Base-by-base conservation (phyloP, 176 grass and related monocot species). In the Carex scoparia region DNA sequence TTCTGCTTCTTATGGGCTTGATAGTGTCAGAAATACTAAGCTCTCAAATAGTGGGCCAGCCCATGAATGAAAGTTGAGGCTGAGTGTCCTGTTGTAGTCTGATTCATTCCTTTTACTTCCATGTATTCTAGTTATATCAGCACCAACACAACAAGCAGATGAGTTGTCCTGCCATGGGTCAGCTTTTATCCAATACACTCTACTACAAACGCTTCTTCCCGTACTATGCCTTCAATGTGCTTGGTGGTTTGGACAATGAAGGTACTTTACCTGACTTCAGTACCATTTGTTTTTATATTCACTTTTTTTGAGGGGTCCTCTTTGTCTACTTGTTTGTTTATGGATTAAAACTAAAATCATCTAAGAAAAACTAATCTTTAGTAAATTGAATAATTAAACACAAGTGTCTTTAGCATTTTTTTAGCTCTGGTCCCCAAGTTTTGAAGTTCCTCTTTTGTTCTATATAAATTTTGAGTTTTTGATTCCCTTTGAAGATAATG, bases 81-180 rank as follows among this genome's bases (percentile, higher is more conserved):
- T 10, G 27, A 79, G 33, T 53, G 10, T 72, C 16, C 37, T 46
- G 15, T 57, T 57, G 23, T 58, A 79, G 28, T 79, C 28, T 79
- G 71, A 75, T 14, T 37, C 7, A 79, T 27, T 37, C 32, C 44
- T 80, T 35, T 68, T n/a, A 38, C 28, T 6, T 77, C 55, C 88
- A 30, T 76, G 28, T 37, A 44, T 57, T 67, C 83, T 86, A 99
- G 93, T 86, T 99, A 57, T 99, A 99, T 84, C 93, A 99, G 58
- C 96, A 99, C 86, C 93, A 99, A 70, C 96, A 99, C 87, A 99
- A 95, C 84, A 99, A 99, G 88, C 92, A 92, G 84, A 99, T 99
- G 93, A 95, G 93, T 67, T 99, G 96, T 65, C 96, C 96, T 18
- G 93, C 93, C 19, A 99, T 99, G 96, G 96, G 89, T 79, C 93